Evolutionary conservation across 1,284 basidiomycete genomes (phyloP).

Genomic region (Omphalotus olearius): DNA sequence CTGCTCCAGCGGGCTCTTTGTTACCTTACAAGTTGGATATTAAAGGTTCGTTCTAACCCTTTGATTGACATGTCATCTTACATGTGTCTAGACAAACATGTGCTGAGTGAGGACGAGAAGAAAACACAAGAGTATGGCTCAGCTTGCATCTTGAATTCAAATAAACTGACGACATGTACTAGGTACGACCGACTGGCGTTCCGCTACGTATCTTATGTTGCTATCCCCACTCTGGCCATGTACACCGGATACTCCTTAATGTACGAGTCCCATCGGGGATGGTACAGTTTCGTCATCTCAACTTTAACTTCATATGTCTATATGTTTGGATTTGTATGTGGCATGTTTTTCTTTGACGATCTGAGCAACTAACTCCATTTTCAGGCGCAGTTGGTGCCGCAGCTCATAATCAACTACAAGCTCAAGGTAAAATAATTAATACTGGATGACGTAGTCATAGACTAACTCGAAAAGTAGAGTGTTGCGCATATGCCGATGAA

Average conservation of each 20-base stretch:
- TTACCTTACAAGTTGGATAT: conserved; percentile 82
- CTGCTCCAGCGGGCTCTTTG: conserved; percentile 53
- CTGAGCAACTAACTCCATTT: conserved; percentile 16
- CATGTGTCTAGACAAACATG: conserved; percentile 76
- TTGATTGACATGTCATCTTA: conserved; percentile 6
- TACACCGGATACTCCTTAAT: conserved; percentile 89
- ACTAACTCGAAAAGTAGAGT: conserved; percentile 42
- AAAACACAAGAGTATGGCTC: conserved; percentile 89
- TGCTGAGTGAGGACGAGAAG: conserved; percentile 90
- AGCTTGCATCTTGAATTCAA: conserved; percentile 12
- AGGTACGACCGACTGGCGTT: conserved; percentile 86
- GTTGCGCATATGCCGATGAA: conserved; percentile 96
- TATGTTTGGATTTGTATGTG: conserved; percentile 93
- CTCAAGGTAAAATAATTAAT: conserved; percentile 61
- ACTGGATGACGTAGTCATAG: conserved; percentile 16
- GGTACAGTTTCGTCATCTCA: conserved; percentile 94
- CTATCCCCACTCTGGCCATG: conserved; percentile 78
- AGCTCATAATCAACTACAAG: conserved; percentile 95
- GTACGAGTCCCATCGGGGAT: conserved; percentile 87
- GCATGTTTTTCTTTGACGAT: conserved; percentile 7
- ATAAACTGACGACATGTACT: conserved; percentile 23
- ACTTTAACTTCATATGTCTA: conserved; percentile 88
- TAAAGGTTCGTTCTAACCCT: conserved; percentile 50
- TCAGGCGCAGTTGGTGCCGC: conserved; percentile 86
- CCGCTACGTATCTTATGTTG: conserved; percentile 86